phyloP scores from a whole-genome alignment of 495 filamentous ascomycete species.

The Neurospora sp. region DNA sequence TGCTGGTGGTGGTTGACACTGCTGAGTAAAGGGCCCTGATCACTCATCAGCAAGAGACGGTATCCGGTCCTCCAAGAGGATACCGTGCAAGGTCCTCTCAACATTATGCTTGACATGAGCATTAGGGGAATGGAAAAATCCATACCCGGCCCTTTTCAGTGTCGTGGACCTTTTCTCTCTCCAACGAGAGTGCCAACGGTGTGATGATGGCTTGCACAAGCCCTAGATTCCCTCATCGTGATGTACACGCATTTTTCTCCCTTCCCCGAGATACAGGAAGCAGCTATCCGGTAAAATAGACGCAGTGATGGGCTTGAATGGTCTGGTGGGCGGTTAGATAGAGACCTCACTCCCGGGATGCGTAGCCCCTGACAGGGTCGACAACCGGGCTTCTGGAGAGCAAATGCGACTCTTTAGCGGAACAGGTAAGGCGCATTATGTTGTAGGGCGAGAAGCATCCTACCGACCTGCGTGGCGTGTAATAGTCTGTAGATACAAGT shows the following conservation, averaged over 20 bases:
- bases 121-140: background rate
- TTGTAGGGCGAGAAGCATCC: background rate
- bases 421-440: background rate
- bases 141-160: background rate
- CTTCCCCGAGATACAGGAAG: background rate
- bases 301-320: background rate
- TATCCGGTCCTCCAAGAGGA: background rate
- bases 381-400: background rate
- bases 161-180: background rate
- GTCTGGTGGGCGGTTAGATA: background rate
- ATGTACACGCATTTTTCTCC: background rate
- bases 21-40: background rate
- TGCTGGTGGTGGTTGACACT: background rate
- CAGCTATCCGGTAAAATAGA: background rate
- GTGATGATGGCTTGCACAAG: background rate
- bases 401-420: background rate
- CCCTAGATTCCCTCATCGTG: background rate
- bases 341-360: background rate
- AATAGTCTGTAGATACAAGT: background rate
- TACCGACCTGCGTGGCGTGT: background rate
- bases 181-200: background rate
- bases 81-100: background rate
- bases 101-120: background rate
- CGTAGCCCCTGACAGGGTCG: background rate
- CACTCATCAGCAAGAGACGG: background rate